Percentiles rank a stretch among this genome's conserved stretches.
These are phyloP conservation scores for Micractinium sp. DNA, from an alignment of 139 green algal species.

Conservation along the genomic window DNA sequence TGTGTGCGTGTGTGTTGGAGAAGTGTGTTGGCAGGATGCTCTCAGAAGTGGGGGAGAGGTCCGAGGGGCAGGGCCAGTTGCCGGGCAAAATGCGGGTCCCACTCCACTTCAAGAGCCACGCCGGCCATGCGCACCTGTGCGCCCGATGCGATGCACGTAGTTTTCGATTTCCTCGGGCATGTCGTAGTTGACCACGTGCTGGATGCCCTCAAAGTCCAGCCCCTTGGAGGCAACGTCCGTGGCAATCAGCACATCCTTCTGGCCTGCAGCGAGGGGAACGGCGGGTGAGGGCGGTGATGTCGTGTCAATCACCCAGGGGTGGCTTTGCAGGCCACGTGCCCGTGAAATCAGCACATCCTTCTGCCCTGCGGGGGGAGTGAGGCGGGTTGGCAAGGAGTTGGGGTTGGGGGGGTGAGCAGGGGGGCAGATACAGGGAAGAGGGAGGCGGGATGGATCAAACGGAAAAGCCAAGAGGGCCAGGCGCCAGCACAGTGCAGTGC, in stretches of 20 bases:
- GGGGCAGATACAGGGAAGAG: background rate
- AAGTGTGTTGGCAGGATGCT: too few species aligned
- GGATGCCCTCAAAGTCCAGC: conserved; percentile 90
- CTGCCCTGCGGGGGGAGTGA: too few species aligned
- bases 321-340: too few species aligned
- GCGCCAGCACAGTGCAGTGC: background rate
- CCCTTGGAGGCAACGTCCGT: conserved; percentile 98
- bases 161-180: conserved; percentile 99
- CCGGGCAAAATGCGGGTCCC: too few species aligned
- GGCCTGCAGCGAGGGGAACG: background rate
- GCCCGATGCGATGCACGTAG: conserved; percentile 95
- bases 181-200: conserved; percentile 99
- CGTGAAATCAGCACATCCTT: too few species aligned
- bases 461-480: background rate
- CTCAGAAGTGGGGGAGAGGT: too few species aligned
- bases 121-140: conserved; percentile 67
- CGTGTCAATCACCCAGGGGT: too few species aligned
- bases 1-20: too few species aligned
- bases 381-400: too few species aligned
- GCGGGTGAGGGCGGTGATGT: too few species aligned
- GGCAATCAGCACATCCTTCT: conserved; percentile 96
- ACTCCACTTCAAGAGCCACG: background rate
- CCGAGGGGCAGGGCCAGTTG: too few species aligned
- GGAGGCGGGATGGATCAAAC: background rate
- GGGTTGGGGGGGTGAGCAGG: background rate